Evolutionary conservation across 1,139 yeast genomes (phyloP).

Genomic region (Saccharomycopsis hybrid): DNA sequence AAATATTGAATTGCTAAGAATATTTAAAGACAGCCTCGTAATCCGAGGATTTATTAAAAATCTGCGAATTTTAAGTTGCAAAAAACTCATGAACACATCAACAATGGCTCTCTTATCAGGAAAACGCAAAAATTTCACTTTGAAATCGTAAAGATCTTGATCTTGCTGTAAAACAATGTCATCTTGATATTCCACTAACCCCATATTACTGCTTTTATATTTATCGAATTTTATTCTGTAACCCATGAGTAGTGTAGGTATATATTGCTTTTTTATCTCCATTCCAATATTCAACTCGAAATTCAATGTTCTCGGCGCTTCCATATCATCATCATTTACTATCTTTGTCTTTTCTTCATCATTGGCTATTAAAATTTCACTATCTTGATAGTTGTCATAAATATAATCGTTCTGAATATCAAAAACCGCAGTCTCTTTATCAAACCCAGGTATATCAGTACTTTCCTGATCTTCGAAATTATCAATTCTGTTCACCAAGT

Average conservation of each 20-base stretch:
- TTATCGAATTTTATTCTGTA: background rate
- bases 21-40: background rate
- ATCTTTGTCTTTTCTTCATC: background rate
- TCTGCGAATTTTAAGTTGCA: background rate
- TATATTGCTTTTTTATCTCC: background rate
- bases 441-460: background rate
- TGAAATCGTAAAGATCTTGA: background rate
- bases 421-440: background rate
- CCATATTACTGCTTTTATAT: background rate
- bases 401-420: background rate
- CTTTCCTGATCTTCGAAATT: background rate
- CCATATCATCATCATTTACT: background rate
- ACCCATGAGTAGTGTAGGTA: background rate
- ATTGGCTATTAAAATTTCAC: background rate
- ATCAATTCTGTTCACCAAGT: background rate
- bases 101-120: background rate
- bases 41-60: background rate
- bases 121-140: no score
- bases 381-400: background rate
- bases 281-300: constrained; percentile 13
- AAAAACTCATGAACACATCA: constrained; percentile 4
- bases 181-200: background rate
- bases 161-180: background rate
- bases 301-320: background rate
- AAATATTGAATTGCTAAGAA: background rate